phyloP scores from a whole-genome alignment of 139 green algal genomes.

The Chlorella sp. region DNA sequence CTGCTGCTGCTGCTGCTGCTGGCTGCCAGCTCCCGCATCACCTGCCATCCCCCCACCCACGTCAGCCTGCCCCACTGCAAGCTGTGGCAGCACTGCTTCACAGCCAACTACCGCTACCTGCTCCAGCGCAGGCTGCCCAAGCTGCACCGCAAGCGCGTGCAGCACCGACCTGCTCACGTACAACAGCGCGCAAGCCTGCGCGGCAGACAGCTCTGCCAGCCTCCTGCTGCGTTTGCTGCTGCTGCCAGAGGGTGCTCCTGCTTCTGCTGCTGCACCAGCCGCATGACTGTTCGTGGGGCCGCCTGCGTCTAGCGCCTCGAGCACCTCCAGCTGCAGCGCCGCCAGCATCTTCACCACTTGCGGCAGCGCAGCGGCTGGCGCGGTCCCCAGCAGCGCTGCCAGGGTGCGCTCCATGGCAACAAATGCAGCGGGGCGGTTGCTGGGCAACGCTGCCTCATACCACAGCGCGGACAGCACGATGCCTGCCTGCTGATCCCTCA shows the following conservation, averaged over 20 bases:
- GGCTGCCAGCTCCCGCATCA: not conserved
- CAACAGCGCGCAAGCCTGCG: conserved; percentile 45
- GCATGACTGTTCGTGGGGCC: not conserved
- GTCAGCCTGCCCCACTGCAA: not conserved
- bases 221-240: not conserved
- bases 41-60: not conserved
- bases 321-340: conserved; percentile 32
- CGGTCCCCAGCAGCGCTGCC: conserved; percentile 1
- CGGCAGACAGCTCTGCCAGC: conserved; percentile 7
- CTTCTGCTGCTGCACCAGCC: not conserved
- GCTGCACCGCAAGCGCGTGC: conserved; percentile 25
- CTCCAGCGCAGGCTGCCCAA: conserved; percentile 26
- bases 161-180: conserved; percentile 28
- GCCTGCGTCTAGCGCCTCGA: conserved; percentile 14
- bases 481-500: conserved; percentile 33
- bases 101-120: not conserved
- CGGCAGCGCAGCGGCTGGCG: conserved; percentile 7
- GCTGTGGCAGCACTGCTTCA: conserved; percentile 1
- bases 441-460: conserved; percentile 36
- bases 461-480: conserved; percentile 41
- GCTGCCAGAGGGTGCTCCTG: not conserved
- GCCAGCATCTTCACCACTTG: conserved; percentile 20
- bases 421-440: conserved; percentile 39
- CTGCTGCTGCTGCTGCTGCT: not conserved
- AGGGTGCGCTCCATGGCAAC: conserved; percentile 37